A percentile compares a stretch with the other conserved stretches of the same genome.
Conservation (phyloP, 2,329 filamentous ascomycete genomes). For the Fusarium equiseti region DNA sequence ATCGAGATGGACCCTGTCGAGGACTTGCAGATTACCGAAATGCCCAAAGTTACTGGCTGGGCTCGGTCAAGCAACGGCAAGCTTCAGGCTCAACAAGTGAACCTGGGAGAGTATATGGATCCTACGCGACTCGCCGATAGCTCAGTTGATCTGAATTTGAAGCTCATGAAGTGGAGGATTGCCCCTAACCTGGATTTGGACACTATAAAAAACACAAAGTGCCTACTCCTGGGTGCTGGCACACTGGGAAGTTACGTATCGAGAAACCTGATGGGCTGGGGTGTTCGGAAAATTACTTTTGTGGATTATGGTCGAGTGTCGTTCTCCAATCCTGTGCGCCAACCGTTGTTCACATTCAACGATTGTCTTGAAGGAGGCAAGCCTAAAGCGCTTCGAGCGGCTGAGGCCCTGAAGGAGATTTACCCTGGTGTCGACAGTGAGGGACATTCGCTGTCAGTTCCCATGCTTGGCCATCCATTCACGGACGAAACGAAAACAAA, state of each 20-base stretch:
- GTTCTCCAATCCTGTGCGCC: conserved; percentile 95
- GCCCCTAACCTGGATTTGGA: conserved; percentile 90
- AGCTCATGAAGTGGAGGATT: conserved; percentile 99
- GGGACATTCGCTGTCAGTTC: conserved; percentile 86
- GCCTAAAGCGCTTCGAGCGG: conserved; percentile 84
- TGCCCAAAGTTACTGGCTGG: conserved; percentile 97
- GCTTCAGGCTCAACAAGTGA: conserved; percentile 80
- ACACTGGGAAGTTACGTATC: conserved; percentile 96
- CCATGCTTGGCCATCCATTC: conserved; percentile 95
- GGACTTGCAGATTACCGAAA: conserved; percentile 60
- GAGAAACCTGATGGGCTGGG: conserved; percentile 93
- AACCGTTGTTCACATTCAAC: conserved; percentile 90
- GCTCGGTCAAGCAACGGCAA: conserved; percentile 86
- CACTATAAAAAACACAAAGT: conserved; percentile 88
- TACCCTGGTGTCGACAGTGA: conserved; percentile 89
- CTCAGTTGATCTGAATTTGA: conserved; percentile 94
- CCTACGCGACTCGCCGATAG: conserved; percentile 88
- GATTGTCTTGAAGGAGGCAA: conserved; percentile 89
- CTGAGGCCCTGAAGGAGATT: conserved; percentile 83
- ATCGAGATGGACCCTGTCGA: conserved; percentile 67
- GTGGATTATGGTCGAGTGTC: conserved; percentile 94
- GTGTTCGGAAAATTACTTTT: conserved; percentile 93
- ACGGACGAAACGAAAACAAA: conserved; percentile 76
- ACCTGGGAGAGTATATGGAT: conserved; percentile 94
- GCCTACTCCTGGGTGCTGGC: conserved; percentile 89